Evolutionary conservation across 2,329 filamentous ascomycete species (phyloP), one percentile per base, ranked within the genome.

Genomic region (Zalaria obscura): DNA sequence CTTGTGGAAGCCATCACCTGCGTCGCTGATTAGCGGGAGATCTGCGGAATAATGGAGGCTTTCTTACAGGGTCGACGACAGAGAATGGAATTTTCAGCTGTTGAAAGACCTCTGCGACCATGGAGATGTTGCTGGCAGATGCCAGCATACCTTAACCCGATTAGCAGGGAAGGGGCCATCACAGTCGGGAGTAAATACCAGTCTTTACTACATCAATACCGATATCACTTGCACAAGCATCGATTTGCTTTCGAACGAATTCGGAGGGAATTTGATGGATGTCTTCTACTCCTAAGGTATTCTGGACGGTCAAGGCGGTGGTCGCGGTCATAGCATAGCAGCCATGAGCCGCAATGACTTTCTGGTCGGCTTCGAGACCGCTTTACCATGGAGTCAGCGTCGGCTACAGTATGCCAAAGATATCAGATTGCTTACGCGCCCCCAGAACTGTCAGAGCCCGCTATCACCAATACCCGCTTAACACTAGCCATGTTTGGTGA

Each of bases 261-360:
- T 71, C 69, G 0, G 83, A 68, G 0, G 89, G 89, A 5, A 83
- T 75, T 42, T 81, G 66, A 55, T 94, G 85, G 40, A 96, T 85
- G 48, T 73, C 85, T 47, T 77, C 70, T 9, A 96, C 87, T 4
- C 86, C 86, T 40, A 75, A 70, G 0, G 91, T 98, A 62, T 96
- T 94, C 57, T 96, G 91, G 10, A 86, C 88, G n/a, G 91, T 98
- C 55, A 98, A 67, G 18, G 89, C 89, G 9, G 89, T 93, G 6
- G 89, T 95, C 25, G 88, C 86, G 39, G 89, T 95, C 78, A 95
- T 93, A 45, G 86, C 87, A 69, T 96, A 96, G 65, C 84, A 91
- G 45, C 82, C 80, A 73, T 96, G 87, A 11, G 84, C 85, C 36
- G 87, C 83, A 46, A 94, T 81, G 46, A 93, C 87, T 60, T 94